These are phyloP conservation scores for Colletotrichum sp. DNA, from an alignment of 2,329 filamentous ascomycete genomes.

Conservation along the genomic window DNA sequence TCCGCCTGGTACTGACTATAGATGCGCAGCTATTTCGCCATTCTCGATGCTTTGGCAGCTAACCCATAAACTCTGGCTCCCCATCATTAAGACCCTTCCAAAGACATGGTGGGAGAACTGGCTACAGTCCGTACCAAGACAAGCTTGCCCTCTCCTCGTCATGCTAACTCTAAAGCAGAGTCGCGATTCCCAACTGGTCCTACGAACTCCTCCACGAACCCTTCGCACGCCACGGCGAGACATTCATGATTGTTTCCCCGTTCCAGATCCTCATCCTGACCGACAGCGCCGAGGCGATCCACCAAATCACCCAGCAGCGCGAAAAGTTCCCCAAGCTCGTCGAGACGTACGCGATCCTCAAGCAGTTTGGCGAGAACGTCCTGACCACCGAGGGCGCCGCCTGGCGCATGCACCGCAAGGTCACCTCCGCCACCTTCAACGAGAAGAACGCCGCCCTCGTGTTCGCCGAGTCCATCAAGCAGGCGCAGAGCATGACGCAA, in stretches of 20 bases:
- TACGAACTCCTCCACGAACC: slow-evolving; percentile 61
- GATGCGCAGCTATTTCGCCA: slow-evolving; percentile 46
- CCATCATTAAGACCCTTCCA: slow-evolving; percentile 61
- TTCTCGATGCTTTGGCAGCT: slow-evolving; percentile 62
- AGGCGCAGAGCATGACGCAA: slow-evolving; percentile 66
- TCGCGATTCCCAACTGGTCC: slow-evolving; percentile 64
- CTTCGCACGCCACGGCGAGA: slow-evolving; percentile 66
- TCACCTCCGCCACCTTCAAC: slow-evolving; percentile 74
- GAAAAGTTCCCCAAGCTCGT: slow-evolving; percentile 76
- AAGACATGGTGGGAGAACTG: slow-evolving; percentile 59
- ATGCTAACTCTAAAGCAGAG: slow-evolving; percentile 37
- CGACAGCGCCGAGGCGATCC: slow-evolving; percentile 68
- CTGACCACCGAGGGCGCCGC: slow-evolving; percentile 70
- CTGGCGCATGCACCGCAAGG: slow-evolving; percentile 78
- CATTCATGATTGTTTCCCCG: slow-evolving; percentile 69
- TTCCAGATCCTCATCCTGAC: slow-evolving; percentile 57
- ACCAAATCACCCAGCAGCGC: slow-evolving; percentile 68
- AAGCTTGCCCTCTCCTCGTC: background rate
- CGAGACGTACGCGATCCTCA: slow-evolving; percentile 60
- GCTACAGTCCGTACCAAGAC: slow-evolving; percentile 56
- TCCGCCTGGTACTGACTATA: background rate
- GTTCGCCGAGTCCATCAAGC: slow-evolving; percentile 63
- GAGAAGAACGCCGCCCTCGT: slow-evolving; percentile 75
- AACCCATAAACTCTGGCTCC: slow-evolving; percentile 57
- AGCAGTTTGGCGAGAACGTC: slow-evolving; percentile 71